Percentiles rank a stretch among this genome's conserved stretches.
These are phyloP conservation scores for Arthroderma sp. DNA, from an alignment of 2,329 filamentous ascomycete species.

Conservation along the genomic window DNA sequence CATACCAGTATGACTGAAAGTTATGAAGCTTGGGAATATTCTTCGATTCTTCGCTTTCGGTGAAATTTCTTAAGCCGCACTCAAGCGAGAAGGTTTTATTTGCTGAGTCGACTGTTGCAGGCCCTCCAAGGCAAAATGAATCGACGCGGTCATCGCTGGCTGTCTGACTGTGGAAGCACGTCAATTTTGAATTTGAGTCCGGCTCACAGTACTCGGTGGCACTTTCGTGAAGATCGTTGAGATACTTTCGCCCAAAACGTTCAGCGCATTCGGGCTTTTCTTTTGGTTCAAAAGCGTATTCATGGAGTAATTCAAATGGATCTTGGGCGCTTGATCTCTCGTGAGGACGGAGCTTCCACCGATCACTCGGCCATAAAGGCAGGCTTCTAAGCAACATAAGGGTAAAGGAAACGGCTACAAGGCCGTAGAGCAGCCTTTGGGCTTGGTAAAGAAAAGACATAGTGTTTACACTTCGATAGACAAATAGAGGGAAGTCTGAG, in stretches of 20 bases:
- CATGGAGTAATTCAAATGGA: neutral
- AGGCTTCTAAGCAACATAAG: neutral
- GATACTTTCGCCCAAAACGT: constrained; percentile 11
- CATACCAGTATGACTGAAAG: constrained; percentile 20
- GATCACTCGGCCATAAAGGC: neutral
- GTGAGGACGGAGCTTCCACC: no score
- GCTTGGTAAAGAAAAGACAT: neutral
- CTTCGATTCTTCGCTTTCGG: neutral
- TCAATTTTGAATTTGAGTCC: constrained; percentile 13
- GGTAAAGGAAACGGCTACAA: neutral
- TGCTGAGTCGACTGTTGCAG: constrained; percentile 11
- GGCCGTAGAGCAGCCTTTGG: neutral
- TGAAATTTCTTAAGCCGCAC: constrained; percentile 10
- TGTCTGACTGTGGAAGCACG: constrained; percentile 17
- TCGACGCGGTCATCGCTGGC: constrained; percentile 10
- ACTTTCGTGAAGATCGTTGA: constrained; percentile 15
- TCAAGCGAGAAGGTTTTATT: constrained; percentile 11
- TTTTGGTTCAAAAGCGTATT: neutral
- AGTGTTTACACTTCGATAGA: neutral
- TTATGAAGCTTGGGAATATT: constrained; percentile 4
- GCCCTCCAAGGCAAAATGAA: constrained; percentile 16
- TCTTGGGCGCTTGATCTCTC: no score
- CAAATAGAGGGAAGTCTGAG: no score
- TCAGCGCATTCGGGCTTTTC: constrained; percentile 6
- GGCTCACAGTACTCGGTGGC: constrained; percentile 14